These are phyloP conservation scores for Neurospora sp. DNA, from an alignment of 495 filamentous ascomycete genomes.

Conservation along the genomic window DNA sequence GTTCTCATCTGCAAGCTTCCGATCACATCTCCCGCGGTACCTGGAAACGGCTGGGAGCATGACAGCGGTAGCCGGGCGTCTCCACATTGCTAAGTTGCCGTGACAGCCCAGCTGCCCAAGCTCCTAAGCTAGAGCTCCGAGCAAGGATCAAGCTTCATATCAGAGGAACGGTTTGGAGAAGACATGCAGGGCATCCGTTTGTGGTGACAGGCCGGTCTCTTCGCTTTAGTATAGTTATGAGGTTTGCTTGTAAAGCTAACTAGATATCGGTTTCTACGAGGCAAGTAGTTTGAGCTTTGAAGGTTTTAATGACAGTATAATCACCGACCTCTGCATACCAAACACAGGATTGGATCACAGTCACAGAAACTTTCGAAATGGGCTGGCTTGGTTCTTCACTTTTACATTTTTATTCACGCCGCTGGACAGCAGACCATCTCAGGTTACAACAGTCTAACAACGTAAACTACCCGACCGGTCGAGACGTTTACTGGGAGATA, in stretches of 20 bases:
- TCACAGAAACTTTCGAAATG: background rate
- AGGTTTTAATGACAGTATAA: background rate
- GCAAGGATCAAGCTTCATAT: background rate
- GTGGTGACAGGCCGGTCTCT: background rate
- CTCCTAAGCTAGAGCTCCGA: background rate
- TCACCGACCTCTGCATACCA: background rate
- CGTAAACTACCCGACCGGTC: background rate
- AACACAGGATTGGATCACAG: background rate
- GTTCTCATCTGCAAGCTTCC: background rate
- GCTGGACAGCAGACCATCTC: background rate
- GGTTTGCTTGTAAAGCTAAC: background rate
- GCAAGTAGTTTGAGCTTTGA: background rate
- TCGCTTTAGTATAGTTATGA: background rate
- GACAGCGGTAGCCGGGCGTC: background rate
- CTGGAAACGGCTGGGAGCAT: background rate
- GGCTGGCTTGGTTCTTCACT: background rate
- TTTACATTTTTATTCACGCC: background rate
- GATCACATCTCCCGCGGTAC: background rate
- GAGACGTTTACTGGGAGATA: slow-evolving; percentile 50
- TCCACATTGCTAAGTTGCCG: background rate
- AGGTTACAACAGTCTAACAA: background rate
- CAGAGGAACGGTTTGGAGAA: background rate
- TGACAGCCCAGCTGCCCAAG: background rate
- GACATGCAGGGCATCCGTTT: background rate
- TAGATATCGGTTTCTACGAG: background rate